phyloP scores from a whole-genome alignment of 768 basidiomycete genomes.

The Xerocomellus amylosporus region DNA sequence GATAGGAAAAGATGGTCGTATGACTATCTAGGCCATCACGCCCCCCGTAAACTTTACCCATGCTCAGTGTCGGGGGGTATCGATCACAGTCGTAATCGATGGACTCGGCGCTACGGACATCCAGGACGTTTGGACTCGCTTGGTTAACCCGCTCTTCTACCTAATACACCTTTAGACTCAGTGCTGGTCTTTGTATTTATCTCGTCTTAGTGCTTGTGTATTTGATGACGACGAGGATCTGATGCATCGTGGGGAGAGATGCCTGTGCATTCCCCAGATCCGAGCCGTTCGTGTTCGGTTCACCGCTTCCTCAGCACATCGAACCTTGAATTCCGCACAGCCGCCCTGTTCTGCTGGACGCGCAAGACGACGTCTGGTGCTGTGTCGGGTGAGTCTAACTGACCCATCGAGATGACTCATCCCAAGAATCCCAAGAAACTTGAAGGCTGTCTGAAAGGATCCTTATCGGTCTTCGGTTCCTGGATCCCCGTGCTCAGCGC shows the following conservation, averaged over 20 bases:
- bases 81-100: not conserved
- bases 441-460: not conserved
- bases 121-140: not conserved
- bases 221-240: not conserved
- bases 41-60: not conserved
- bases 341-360: conserved; percentile 70
- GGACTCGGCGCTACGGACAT: not conserved
- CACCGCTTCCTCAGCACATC: conserved; percentile 66
- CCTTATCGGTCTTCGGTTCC: not conserved
- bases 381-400: too few relatives aligned
- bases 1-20: conserved; percentile 4
- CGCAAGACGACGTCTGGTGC: not conserved
- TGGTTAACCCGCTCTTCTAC: not conserved
- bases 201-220: not conserved
- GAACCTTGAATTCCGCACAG: conserved; percentile 62
- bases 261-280: conserved; percentile 15
- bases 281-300: conserved; percentile 74
- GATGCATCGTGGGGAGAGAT: not conserved
- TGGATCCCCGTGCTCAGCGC: too few relatives aligned
- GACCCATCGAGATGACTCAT: not conserved
- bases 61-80: not conserved
- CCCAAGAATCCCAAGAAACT: too few relatives aligned
- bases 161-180: not conserved
- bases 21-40: not conserved
- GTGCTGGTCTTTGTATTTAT: not conserved